These are phyloP conservation scores for Fusarium begoniae DNA, from an alignment of 2,329 filamentous ascomycete species.

Conservation along the genomic window DNA sequence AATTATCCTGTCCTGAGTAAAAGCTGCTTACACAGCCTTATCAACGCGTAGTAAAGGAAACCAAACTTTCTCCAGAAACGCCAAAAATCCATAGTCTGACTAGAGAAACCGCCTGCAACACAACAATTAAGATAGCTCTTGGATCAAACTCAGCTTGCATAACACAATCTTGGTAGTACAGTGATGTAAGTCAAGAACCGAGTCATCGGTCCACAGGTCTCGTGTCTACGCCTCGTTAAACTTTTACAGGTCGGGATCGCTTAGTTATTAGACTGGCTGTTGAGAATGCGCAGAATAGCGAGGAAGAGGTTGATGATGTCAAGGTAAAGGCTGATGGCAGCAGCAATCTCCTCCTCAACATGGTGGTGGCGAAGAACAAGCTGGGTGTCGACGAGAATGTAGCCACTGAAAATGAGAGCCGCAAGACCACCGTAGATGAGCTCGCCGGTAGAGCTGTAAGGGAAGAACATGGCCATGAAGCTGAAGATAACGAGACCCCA, in stretches of 20 bases:
- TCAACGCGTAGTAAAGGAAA: neutral
- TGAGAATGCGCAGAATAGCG: conserved; percentile 92
- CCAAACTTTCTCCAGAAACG: conserved; percentile 9
- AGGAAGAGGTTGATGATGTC: conserved; percentile 98
- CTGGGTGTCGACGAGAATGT: conserved; percentile 97
- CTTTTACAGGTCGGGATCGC: neutral
- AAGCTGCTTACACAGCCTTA: neutral
- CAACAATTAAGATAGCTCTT: conserved; percentile 10
- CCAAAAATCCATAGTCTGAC: neutral
- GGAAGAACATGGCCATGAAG: conserved; percentile 92
- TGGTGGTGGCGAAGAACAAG: conserved; percentile 95
- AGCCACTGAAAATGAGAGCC: conserved; percentile 90
- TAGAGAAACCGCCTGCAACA: neutral
- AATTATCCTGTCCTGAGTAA: neutral
- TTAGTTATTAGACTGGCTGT: conserved; percentile 93
- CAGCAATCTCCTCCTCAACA: conserved; percentile 97
- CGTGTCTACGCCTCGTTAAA: neutral
- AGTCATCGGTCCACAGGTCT: neutral
- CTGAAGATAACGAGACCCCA: conserved; percentile 94
- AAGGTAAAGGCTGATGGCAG: conserved; percentile 92
- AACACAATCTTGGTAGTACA: conserved; percentile 5
- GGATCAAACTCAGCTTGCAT: neutral
- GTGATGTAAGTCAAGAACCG: neutral
- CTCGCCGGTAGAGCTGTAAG: conserved; percentile 81
- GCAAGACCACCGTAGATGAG: conserved; percentile 84